phyloP scores from a whole-genome alignment of 2,329 filamentous ascomycete species.

The Fusarium longipes region DNA sequence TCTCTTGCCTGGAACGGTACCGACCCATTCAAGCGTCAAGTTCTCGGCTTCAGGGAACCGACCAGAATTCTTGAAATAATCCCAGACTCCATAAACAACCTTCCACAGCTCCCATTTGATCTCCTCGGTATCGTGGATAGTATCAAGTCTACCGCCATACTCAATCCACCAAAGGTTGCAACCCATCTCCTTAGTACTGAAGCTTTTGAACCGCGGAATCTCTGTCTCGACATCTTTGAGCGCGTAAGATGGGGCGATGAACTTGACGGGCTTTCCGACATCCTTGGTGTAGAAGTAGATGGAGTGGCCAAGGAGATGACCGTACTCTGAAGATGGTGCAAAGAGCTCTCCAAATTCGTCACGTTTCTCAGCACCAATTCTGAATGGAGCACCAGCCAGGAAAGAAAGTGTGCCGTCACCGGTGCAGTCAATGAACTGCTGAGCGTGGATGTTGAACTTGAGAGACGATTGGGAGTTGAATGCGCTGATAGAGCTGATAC shows the following conservation, averaged over 20 bases:
- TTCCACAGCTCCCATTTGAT: slow-evolving; percentile 28
- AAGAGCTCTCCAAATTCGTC: slow-evolving; percentile 20
- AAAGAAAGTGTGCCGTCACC: slow-evolving; percentile 22
- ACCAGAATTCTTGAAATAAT: slow-evolving; percentile 24
- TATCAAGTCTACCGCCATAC: slow-evolving; percentile 23
- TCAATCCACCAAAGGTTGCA: slow-evolving; percentile 29
- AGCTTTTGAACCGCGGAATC: slow-evolving; percentile 20
- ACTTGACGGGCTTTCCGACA: slow-evolving; percentile 13
- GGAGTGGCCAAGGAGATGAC: slow-evolving; percentile 18
- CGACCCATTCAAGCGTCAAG: slow-evolving; percentile 23
- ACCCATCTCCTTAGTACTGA: slow-evolving; percentile 18
- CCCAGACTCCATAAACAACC: slow-evolving; percentile 25
- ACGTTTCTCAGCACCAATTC: slow-evolving; percentile 19
- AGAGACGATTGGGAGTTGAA: slow-evolving; percentile 13
- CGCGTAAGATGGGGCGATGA: slow-evolving; percentile 10
- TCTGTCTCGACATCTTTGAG: slow-evolving; percentile 11
- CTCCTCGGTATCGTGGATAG: slow-evolving; percentile 17
- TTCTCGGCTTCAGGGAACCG: slow-evolving; percentile 14
- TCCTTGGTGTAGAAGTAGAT: slow-evolving; percentile 28
- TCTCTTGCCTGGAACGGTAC: slow-evolving; percentile 12
- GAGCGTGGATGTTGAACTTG: slow-evolving; percentile 6
- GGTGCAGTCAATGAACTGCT: slow-evolving; percentile 22
- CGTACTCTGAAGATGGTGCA: slow-evolving; percentile 17
- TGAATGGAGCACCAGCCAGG: slow-evolving; percentile 12
- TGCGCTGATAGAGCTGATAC: slow-evolving; percentile 2